Evolutionary conservation across 2,329 filamentous ascomycete genomes (phyloP).

Genomic region (Penicillium sp.): DNA sequence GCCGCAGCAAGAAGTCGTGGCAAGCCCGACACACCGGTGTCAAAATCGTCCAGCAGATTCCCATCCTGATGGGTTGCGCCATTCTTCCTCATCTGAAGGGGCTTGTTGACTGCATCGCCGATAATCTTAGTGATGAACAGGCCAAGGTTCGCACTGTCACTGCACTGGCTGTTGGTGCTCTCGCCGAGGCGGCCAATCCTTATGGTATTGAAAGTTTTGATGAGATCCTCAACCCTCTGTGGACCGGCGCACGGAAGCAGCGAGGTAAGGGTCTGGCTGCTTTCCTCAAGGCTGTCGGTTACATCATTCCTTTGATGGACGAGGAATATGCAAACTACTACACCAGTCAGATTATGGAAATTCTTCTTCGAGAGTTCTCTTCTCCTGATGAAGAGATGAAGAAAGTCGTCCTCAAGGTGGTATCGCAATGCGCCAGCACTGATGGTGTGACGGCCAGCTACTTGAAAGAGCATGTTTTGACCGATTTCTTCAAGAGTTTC

Average conservation of each 20-base stretch:
- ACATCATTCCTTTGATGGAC: slow-evolving; percentile 98
- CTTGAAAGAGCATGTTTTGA: slow-evolving; percentile 90
- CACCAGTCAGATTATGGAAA: slow-evolving; percentile 98
- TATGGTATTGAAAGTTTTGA: slow-evolving; percentile 99
- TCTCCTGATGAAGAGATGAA: slow-evolving; percentile 99
- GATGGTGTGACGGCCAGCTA: slow-evolving; percentile 95
- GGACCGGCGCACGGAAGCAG: slow-evolving; percentile 95
- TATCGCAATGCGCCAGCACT: slow-evolving; percentile 93
- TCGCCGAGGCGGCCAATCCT: slow-evolving; percentile 94
- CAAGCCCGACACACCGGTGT: slow-evolving; percentile 97
- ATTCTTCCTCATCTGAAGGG: slow-evolving; percentile 95
- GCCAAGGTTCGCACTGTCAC: slow-evolving; percentile 97
- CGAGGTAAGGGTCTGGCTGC: slow-evolving; percentile 94
- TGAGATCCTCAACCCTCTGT: slow-evolving; percentile 93
- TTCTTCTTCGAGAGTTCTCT: slow-evolving; percentile 90
- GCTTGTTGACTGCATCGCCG: slow-evolving; percentile 92
- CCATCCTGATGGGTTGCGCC: slow-evolving; percentile 97
- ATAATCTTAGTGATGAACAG: slow-evolving; percentile 96
- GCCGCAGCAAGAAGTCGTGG: slow-evolving; percentile 98
- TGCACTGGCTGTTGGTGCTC: slow-evolving; percentile 87
- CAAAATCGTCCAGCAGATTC: slow-evolving; percentile 98
- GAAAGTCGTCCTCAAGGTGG: slow-evolving; percentile 96
- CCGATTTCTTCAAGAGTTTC: slow-evolving; percentile 98
- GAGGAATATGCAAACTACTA: slow-evolving; percentile 99
- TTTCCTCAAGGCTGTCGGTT: slow-evolving; percentile 96